Conservation (phyloP, 1,284 basidiomycete genomes). For the Sutorius eximius region DNA sequence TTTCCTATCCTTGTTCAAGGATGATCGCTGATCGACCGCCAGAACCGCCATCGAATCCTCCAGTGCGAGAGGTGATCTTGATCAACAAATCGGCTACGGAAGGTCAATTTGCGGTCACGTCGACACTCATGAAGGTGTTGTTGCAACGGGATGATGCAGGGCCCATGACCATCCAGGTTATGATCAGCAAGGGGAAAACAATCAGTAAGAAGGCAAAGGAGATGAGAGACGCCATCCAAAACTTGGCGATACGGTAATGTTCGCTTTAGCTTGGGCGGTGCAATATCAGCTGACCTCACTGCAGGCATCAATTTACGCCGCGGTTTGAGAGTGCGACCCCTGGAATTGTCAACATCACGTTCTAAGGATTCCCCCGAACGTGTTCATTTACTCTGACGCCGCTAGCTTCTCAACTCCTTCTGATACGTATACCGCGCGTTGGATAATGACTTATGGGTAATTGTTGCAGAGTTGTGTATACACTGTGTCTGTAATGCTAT, state of each 20-base stretch:
- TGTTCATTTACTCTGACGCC: neutral
- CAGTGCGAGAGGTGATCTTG: constrained; percentile 7
- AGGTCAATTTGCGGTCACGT: constrained; percentile 3
- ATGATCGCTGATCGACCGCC: constrained; percentile 4
- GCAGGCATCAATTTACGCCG: constrained; percentile 13
- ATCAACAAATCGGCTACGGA: constrained; percentile 2
- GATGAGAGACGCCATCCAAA: neutral
- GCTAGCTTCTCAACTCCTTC: neutral
- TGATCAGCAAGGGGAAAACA: constrained; percentile 4
- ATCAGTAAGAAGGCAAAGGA: constrained; percentile 1
- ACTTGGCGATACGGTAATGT: constrained; percentile 16
- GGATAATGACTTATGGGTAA: constrained; percentile 21
- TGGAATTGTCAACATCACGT: constrained; percentile 18
- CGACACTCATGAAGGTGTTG: constrained; percentile 14
- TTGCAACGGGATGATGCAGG: constrained; percentile 17
- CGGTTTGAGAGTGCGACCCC: neutral
- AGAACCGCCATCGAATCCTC: constrained; percentile 13
- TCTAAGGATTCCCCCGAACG: constrained; percentile 9
- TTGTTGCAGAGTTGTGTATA: constrained; percentile 10
- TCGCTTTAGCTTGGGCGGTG: neutral
- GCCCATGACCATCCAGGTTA: constrained; percentile 16
- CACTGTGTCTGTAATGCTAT: constrained; percentile 10
- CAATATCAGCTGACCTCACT: constrained; percentile 2
- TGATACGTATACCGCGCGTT: constrained; percentile 1
- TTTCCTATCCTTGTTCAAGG: neutral